phyloP scores from a whole-genome alignment of 2,329 filamentous ascomycete species.

The Arachnomyces sp. region DNA sequence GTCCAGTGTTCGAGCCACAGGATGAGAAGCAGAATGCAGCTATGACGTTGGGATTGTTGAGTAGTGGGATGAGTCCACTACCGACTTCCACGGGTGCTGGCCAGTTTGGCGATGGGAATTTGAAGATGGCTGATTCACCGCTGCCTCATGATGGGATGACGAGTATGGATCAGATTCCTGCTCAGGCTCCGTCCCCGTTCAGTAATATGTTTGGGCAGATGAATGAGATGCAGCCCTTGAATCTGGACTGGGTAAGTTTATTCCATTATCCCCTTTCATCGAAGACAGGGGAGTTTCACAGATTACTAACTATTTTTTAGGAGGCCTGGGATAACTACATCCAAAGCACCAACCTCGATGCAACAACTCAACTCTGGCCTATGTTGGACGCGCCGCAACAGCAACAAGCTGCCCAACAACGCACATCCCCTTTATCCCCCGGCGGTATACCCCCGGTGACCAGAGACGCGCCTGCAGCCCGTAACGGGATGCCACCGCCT shows the following conservation, averaged over 20 bases:
- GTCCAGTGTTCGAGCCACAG: slow-evolving; percentile 30
- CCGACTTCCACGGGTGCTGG: slow-evolving; percentile 22
- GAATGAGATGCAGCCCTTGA: slow-evolving; percentile 46
- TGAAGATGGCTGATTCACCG: slow-evolving; percentile 23
- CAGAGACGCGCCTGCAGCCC: no score
- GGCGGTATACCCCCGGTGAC: no score
- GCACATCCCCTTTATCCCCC: no score
- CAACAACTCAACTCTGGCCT: slow-evolving; percentile 32
- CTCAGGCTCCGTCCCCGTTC: slow-evolving; percentile 45
- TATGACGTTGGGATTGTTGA: slow-evolving; percentile 62
- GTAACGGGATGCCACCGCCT: no score
- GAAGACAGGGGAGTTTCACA: background rate
- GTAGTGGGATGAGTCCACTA: slow-evolving; percentile 50
- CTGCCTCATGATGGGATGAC: slow-evolving; percentile 20
- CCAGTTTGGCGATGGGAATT: slow-evolving; percentile 21
- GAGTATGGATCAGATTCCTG: slow-evolving; percentile 28
- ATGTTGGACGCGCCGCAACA: slow-evolving; percentile 26
- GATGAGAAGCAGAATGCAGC: slow-evolving; percentile 57
- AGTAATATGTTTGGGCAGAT: slow-evolving; percentile 46
- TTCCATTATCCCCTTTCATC: background rate
- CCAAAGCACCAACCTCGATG: slow-evolving; percentile 46
- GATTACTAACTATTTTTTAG: slow-evolving; percentile 32
- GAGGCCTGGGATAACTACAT: slow-evolving; percentile 63
- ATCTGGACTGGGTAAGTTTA: slow-evolving; percentile 54
- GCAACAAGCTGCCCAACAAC: background rate